Percentiles rank a stretch among this genome's conserved stretches.
These are phyloP conservation scores for Berberis vulgaris DNA, from an alignment of 164 flowering plant species.

Conservation along the genomic window DNA sequence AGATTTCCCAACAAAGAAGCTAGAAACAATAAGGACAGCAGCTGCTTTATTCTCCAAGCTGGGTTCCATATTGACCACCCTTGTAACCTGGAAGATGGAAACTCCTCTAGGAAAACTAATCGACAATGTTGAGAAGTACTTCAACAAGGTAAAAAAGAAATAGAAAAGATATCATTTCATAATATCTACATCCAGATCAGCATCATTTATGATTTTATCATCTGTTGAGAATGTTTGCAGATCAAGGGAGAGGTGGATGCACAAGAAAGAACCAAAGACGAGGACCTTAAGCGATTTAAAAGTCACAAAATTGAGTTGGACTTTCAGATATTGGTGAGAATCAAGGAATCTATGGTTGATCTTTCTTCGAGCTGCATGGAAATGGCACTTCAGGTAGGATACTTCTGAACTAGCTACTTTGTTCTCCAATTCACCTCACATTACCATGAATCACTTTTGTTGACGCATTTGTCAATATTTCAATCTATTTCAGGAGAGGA, in stretches of 20 bases:
- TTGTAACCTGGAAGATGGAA: slow-evolving; percentile 52
- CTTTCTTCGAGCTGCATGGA: slow-evolving; percentile 81
- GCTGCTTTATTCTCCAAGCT: slow-evolving; percentile 55
- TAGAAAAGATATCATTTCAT: not conserved
- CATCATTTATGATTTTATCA: not conserved
- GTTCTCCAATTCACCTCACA: not conserved
- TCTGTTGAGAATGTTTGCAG: slow-evolving; percentile 19
- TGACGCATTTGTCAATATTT: not conserved
- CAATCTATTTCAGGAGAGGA: slow-evolving; percentile 30
- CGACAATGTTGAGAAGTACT: slow-evolving; percentile 61
- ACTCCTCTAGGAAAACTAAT: slow-evolving; percentile 45
- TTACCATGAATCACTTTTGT: not conserved
- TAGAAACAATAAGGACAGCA: slow-evolving; percentile 68
- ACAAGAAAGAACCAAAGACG: slow-evolving; percentile 70
- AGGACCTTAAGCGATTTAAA: slow-evolving; percentile 60
- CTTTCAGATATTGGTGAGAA: slow-evolving; percentile 44
- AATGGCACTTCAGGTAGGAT: slow-evolving; percentile 57
- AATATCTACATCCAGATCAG: not conserved
- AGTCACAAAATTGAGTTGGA: slow-evolving; percentile 60
- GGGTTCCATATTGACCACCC: slow-evolving; percentile 30
- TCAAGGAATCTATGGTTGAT: slow-evolving; percentile 84
- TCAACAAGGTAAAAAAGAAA: slow-evolving; percentile 50
- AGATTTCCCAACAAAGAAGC: slow-evolving; percentile 67
- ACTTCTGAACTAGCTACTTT: not conserved
- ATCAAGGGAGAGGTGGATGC: slow-evolving; percentile 65